A percentile compares a stretch with the other conserved stretches of the same genome.
Conservation (phyloP, 148 eudicot species). For the Salicornia ramosissima region DNA sequence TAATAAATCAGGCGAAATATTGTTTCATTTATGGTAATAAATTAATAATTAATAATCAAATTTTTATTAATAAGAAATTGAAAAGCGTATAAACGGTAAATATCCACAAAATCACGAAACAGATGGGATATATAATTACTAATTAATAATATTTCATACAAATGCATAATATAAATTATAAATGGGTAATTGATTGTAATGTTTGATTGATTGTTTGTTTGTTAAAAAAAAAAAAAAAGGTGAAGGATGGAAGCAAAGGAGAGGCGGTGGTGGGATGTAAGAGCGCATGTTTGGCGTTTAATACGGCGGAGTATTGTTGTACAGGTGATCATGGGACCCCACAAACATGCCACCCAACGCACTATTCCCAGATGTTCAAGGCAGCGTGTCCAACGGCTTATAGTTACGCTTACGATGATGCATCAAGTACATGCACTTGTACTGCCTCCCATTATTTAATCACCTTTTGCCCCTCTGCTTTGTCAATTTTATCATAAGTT, state of each 20-base stretch:
- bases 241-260: background rate
- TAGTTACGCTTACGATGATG: slow-evolving; percentile 85
- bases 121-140: no score
- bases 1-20: no score
- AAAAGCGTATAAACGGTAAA: no score
- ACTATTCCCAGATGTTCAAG: slow-evolving; percentile 64
- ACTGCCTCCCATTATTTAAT: slow-evolving; percentile 63
- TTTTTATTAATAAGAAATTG: no score
- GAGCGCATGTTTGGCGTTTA: slow-evolving; percentile 68
- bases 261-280: slow-evolving; percentile 51
- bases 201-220: background rate
- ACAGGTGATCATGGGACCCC: slow-evolving; percentile 55
- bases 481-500: no score
- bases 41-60: no score
- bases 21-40: no score
- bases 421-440: slow-evolving; percentile 78
- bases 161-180: no score
- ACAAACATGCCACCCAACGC: slow-evolving; percentile 52
- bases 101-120: no score
- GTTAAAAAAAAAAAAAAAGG: background rate
- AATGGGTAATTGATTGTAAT: no score
- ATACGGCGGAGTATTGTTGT: slow-evolving; percentile 61
- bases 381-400: slow-evolving; percentile 75
- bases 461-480: slow-evolving; percentile 55
- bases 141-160: no score